Evolutionary conservation across 208 protist genomes (phyloP).

Genomic region (Porcisia deanei): DNA sequence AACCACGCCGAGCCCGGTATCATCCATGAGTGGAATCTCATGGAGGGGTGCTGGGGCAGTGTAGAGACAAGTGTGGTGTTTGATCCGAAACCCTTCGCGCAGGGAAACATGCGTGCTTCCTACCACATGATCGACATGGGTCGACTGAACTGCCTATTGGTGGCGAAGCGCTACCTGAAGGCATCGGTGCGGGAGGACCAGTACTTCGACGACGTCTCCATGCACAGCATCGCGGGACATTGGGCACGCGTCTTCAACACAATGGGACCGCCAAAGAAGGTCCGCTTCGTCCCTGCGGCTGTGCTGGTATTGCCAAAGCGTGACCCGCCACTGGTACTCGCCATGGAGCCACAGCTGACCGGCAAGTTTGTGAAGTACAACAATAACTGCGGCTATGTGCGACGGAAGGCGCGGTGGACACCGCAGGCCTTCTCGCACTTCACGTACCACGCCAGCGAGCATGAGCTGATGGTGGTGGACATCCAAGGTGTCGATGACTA

Average conservation of each 20-base stretch:
- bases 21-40: conserved; percentile 77
- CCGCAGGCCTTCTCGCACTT: conserved; percentile 93
- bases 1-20: conserved; percentile 56
- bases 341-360: conserved; percentile 74
- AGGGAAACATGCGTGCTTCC: conserved; percentile 84
- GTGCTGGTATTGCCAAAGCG: conserved; percentile 70
- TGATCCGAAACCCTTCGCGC: conserved; percentile 60
- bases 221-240: conserved; percentile 83
- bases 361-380: conserved; percentile 92
- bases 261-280: conserved; percentile 58
- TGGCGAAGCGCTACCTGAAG: conserved; percentile 79
- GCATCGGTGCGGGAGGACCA: conserved; percentile 52
- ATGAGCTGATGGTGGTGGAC: conserved; percentile 81
- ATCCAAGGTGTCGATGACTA: conserved; percentile 90
- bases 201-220: conserved; percentile 87
- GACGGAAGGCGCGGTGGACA: conserved; percentile 69
- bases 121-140: conserved; percentile 81
- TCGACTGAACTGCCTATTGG: conserved; percentile 65
- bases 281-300: conserved; percentile 75
- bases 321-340: conserved; percentile 59
- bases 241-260: conserved; percentile 78
- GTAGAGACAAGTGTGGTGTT: conserved; percentile 69
- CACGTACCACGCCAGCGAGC: conserved; percentile 74
- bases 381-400: conserved; percentile 90
- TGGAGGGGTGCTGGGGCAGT: conserved; percentile 56